Conservation (phyloP, 73 alveolate species). For the Symbiodinium pilosum region DNA sequence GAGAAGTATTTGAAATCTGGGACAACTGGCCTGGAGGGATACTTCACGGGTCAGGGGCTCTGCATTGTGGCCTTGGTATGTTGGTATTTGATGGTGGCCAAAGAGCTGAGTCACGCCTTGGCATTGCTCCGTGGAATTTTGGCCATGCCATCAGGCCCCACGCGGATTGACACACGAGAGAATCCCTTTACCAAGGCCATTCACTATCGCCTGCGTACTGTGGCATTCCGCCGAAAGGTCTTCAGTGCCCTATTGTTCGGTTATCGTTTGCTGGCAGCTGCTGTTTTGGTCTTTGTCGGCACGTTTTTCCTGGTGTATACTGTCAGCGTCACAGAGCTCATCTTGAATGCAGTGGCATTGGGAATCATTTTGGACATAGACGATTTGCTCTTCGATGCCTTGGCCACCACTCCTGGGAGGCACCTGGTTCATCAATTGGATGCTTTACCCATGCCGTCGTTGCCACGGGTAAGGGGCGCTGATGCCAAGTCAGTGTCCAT, state of each 20-base stretch:
- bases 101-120: slow-evolving; percentile 45
- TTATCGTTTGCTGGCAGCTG: slow-evolving; percentile 40
- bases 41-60: slow-evolving; percentile 49
- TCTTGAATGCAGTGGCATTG: slow-evolving; percentile 60
- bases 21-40: slow-evolving; percentile 15
- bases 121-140: slow-evolving; percentile 46
- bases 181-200: slow-evolving; percentile 31
- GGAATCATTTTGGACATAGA: not conserved
- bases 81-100: slow-evolving; percentile 80
- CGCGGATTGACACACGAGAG: slow-evolving; percentile 56
- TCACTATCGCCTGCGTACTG: slow-evolving; percentile 23
- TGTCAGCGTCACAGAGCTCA: slow-evolving; percentile 56
- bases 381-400: not conserved
- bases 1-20: slow-evolving; percentile 71
- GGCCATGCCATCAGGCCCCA: slow-evolving; percentile 43
- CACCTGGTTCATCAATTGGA: slow-evolving; percentile 63
- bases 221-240: slow-evolving; percentile 46
- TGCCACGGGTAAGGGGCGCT: slow-evolving; percentile 34
- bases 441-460: slow-evolving; percentile 55
- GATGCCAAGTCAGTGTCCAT: slow-evolving; percentile 47
- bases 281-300: slow-evolving; percentile 43
- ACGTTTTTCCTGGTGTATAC: slow-evolving; percentile 68
- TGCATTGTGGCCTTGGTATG: slow-evolving; percentile 62
- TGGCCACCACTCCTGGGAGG: slow-evolving; percentile 71
- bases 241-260: slow-evolving; percentile 22